Percentiles rank a stretch among this genome's conserved stretches.
Evolutionary conservation across 169 alveolate species (phyloP).

Genomic region (Plasmodium vinckei): DNA sequence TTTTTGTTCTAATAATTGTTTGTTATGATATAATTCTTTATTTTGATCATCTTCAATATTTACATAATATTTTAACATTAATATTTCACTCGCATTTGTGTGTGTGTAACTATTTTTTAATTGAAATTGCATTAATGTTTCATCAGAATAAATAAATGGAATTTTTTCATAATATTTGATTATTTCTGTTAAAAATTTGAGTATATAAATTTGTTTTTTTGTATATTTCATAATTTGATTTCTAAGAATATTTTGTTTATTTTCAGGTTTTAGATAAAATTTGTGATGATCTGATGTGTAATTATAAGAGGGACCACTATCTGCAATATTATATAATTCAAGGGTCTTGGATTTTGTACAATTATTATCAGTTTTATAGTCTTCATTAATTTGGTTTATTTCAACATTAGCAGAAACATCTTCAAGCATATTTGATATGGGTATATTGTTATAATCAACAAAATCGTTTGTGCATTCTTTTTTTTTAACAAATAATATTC

Average conservation of each 20-base stretch:
- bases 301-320: too few relatives aligned
- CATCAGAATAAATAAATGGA: slow-evolving; percentile 25
- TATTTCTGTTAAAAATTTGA: slow-evolving; percentile 56
- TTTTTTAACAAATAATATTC: slow-evolving; percentile 68
- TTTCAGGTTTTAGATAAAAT: neutral
- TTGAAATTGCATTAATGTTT: slow-evolving; percentile 40
- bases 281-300: too few relatives aligned
- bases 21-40: neutral
- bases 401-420: too few relatives aligned
- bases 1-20: slow-evolving; percentile 14
- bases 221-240: slow-evolving; percentile 16
- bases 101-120: slow-evolving; percentile 35
- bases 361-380: too few relatives aligned
- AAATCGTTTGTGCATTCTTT: slow-evolving; percentile 10
- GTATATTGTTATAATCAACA: neutral
- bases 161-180: slow-evolving; percentile 36
- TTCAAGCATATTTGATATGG: too few relatives aligned
- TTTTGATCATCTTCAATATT: slow-evolving; percentile 14
- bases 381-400: too few relatives aligned
- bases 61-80: slow-evolving; percentile 57
- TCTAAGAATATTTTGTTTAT: slow-evolving; percentile 13
- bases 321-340: too few relatives aligned
- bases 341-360: too few relatives aligned
- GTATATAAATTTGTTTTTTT: slow-evolving; percentile 23
- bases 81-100: slow-evolving; percentile 43